phyloP scores from a whole-genome alignment of 495 filamentous ascomycete genomes.

The Staphylotrichum tortipilum region DNA sequence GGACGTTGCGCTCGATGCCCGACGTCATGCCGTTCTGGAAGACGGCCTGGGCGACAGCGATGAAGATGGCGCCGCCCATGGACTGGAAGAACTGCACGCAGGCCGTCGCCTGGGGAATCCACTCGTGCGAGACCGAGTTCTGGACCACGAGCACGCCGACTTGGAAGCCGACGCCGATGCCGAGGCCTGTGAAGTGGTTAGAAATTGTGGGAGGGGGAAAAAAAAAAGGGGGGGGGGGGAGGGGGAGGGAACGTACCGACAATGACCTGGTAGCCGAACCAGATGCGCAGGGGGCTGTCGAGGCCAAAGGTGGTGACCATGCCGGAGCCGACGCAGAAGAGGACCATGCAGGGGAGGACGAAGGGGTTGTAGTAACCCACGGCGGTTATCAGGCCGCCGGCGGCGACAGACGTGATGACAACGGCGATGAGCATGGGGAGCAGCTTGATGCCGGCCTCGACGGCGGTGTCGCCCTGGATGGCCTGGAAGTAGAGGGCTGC shows the following conservation, averaged over 20 bases:
- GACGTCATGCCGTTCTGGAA: constrained; percentile 53
- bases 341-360: constrained; percentile 34
- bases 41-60: constrained; percentile 55
- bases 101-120: constrained; percentile 55
- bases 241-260: constrained; percentile 13
- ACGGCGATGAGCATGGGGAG: constrained; percentile 64
- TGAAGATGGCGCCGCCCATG: constrained; percentile 62
- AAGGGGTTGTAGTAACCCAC: constrained; percentile 49
- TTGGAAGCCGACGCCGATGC: constrained; percentile 40
- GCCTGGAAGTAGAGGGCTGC: constrained; percentile 84
- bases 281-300: constrained; percentile 34
- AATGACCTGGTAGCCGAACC: constrained; percentile 50
- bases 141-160: constrained; percentile 46
- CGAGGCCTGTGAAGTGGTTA: constrained; percentile 18
- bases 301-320: constrained; percentile 42
- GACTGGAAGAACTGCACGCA: constrained; percentile 59
- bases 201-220: background rate
- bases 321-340: constrained; percentile 42
- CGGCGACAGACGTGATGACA: constrained; percentile 44
- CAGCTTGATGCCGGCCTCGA: constrained; percentile 68
- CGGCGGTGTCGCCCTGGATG: constrained; percentile 61
- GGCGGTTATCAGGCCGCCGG: constrained; percentile 35
- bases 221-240: background rate
- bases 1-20: constrained; percentile 19
- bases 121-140: constrained; percentile 38